A percentile compares a stretch with the other conserved stretches of the same genome.
These are phyloP conservation scores for Colletotrichum nymphaeae DNA, from an alignment of 2,329 filamentous ascomycete species.

Conservation along the genomic window DNA sequence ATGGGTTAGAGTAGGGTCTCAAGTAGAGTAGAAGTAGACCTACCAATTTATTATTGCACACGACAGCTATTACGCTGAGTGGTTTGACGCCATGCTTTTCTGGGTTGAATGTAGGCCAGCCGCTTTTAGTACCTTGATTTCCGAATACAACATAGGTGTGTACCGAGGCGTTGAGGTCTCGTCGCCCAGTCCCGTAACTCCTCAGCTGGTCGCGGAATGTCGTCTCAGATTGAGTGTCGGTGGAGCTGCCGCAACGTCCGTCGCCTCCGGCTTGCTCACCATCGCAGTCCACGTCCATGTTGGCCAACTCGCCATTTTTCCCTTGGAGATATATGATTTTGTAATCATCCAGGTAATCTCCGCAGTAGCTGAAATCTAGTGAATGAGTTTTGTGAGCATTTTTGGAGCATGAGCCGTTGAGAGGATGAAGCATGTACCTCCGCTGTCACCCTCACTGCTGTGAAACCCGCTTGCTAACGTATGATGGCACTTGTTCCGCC, in stretches of 20 bases:
- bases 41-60: slow-evolving; percentile 57
- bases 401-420: background rate
- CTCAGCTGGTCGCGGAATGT: slow-evolving; percentile 55
- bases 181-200: slow-evolving; percentile 47
- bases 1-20: background rate
- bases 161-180: slow-evolving; percentile 56
- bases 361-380: slow-evolving; percentile 56
- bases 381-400: too few relatives aligned
- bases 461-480: slow-evolving; percentile 53
- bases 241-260: slow-evolving; percentile 57
- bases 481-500: slow-evolving; percentile 50
- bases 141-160: slow-evolving; percentile 63
- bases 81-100: slow-evolving; percentile 52
- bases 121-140: slow-evolving; percentile 47
- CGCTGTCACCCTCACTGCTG: slow-evolving; percentile 49
- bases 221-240: slow-evolving; percentile 58
- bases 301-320: slow-evolving; percentile 52
- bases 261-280: slow-evolving; percentile 57
- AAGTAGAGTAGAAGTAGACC: background rate
- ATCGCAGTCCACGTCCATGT: slow-evolving; percentile 72
- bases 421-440: slow-evolving; percentile 43
- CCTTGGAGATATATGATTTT: slow-evolving; percentile 62
- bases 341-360: slow-evolving; percentile 53
- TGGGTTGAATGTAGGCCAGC: slow-evolving; percentile 49
- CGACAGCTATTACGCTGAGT: slow-evolving; percentile 61